Evolutionary conservation across 2,329 filamentous ascomycete genomes (phyloP).

Genomic region (Graphiopsis chlorocephala): DNA sequence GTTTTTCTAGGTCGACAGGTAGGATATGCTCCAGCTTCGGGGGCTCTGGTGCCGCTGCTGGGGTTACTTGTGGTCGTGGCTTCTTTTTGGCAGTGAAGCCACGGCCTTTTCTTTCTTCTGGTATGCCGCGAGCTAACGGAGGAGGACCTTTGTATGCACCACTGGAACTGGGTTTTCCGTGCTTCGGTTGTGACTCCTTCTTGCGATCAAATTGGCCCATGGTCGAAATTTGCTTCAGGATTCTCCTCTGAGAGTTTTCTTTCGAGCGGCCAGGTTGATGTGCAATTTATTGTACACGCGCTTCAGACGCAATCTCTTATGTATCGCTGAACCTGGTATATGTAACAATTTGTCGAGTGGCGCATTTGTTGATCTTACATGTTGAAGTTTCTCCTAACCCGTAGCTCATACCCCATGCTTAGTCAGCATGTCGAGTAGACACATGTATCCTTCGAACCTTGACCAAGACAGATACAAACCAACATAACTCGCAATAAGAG

Average conservation of each 20-base stretch:
- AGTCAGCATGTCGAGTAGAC: background rate
- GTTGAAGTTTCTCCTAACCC: background rate
- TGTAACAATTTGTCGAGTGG: background rate
- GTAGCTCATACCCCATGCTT: background rate
- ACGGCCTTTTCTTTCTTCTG: conserved; percentile 1
- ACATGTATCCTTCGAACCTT: background rate
- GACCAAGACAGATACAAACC: background rate
- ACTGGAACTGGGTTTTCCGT: conserved; percentile 6
- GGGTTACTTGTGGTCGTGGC: background rate
- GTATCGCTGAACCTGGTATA: background rate
- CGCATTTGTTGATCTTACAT: background rate
- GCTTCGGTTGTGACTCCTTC: conserved; percentile 10
- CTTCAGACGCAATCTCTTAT: background rate
- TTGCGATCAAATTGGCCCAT: conserved; percentile 15
- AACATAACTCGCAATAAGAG: background rate
- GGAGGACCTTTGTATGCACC: conserved; percentile 9
- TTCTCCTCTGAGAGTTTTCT: background rate
- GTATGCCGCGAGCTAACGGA: background rate
- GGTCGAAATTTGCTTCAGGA: background rate
- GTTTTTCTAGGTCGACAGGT: conserved; percentile 66
- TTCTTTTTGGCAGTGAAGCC: conserved; percentile 1
- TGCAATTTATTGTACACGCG: background rate
- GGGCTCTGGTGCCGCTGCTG: background rate
- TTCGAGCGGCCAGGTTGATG: background rate
- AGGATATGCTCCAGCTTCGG: background rate